Base-by-base conservation (phyloP, 2,329 filamentous ascomycete genomes). In the Aspergillaceae sp. region DNA sequence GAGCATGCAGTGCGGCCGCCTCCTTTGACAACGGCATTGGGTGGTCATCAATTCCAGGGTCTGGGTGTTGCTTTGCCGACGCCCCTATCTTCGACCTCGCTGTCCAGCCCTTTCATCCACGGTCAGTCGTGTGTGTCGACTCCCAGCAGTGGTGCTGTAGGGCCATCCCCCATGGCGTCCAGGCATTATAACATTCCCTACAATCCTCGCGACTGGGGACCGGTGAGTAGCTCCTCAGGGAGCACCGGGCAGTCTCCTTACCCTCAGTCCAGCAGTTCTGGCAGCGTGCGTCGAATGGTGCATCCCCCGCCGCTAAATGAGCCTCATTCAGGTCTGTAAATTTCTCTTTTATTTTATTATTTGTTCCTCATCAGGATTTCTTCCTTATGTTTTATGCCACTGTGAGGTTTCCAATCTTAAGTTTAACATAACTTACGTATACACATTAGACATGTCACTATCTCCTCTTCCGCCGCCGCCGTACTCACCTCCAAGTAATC, bases 131-230 rank as follows among this genome's bases (percentile, higher is more conserved):
- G 60, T 38, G 56, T 68, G 33, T 49, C 61, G 33, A 66, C 69
- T 26, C 66, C 69, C 4, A 59, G 57, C 5, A 62, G 61, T 29
- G 56, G 61, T 46, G 60, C 64, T 7, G 58, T 64, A 44, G 67
- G 62, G 19, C 57, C 62, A 7, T 67, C 69, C 45, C 66, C 70
- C 28, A 69, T 73, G 69, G 59, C 67, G n/a, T 62, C 64, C 40
- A 66, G 72, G 51, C 61, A 67, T 40, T 73, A 71, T 51, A 72
- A 59, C 55, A 63, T 67, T 27, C 65, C 69, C 6, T 75, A 75
- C 50, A 73, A 75, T 51, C 72, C 72, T 33, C 70, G 70, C 49
- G 68, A 74, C 60, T 75, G 72, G 72, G 70, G 66, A 1, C 66
- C 67, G 19, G 63, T 69, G 38, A 60, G 61, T 11, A 58, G 57